phyloP scores from a whole-genome alignment of 2,329 filamentous ascomycete genomes.

The Ceratocystis alfenasii region DNA sequence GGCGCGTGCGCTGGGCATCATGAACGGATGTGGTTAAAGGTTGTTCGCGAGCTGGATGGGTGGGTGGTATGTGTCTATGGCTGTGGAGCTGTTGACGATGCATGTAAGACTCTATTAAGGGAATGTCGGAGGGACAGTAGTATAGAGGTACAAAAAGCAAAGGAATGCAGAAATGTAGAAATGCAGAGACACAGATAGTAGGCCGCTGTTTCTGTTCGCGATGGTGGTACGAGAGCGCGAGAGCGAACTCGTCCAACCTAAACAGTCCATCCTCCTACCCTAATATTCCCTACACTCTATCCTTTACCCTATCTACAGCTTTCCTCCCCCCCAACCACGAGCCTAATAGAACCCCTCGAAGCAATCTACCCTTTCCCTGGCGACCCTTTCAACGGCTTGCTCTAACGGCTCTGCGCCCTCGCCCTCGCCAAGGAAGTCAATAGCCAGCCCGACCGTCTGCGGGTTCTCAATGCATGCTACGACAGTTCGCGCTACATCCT shows the following conservation, averaged over 20 bases:
- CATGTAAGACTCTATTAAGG: too few relatives aligned
- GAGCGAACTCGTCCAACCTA: background rate
- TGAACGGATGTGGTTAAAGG: too few relatives aligned
- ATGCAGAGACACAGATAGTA: background rate
- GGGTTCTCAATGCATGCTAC: constrained; percentile 33
- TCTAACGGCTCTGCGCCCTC: constrained; percentile 29
- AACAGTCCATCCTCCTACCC: background rate
- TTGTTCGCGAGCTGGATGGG: too few relatives aligned
- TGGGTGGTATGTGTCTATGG: too few relatives aligned
- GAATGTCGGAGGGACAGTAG: too few relatives aligned
- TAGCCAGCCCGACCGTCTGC: constrained; percentile 33
- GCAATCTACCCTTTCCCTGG: constrained; percentile 28
- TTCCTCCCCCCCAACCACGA: background rate
- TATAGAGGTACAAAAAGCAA: too few relatives aligned
- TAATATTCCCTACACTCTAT: background rate
- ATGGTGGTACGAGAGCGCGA: background rate
- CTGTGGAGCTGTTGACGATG: too few relatives aligned
- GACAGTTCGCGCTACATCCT: constrained; percentile 36
- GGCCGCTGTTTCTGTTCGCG: background rate
- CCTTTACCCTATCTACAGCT: background rate
- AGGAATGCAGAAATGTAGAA: too few relatives aligned
- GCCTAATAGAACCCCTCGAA: constrained; percentile 27
- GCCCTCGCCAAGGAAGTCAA: constrained; percentile 33
- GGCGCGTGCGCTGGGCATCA: background rate
- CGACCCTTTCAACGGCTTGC: constrained; percentile 33